Conservation (phyloP, 495 filamentous ascomycete species). For the Hyphodiscus hymeniophilus region DNA sequence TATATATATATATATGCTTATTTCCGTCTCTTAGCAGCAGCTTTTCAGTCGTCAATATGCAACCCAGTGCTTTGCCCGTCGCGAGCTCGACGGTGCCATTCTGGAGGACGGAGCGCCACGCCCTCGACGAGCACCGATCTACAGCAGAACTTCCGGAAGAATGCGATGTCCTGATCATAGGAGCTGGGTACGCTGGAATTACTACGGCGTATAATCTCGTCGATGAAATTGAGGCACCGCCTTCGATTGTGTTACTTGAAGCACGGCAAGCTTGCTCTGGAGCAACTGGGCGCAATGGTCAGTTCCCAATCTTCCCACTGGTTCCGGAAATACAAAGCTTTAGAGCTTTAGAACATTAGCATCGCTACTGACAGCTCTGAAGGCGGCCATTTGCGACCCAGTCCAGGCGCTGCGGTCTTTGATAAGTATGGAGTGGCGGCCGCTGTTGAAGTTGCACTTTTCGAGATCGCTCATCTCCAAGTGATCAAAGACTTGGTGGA, state of each 20-base stretch:
- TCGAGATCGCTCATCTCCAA: conserved; percentile 4
- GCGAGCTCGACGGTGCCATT: conserved; percentile 27
- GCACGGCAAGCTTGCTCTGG: conserved; percentile 46
- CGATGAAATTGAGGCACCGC: background rate
- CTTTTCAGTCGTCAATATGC: too few species aligned
- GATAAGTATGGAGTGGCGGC: background rate
- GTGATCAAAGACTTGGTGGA: conserved; percentile 7
- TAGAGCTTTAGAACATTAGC: too few species aligned
- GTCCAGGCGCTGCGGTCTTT: background rate
- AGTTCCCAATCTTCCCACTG: too few species aligned
- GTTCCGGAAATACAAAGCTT: too few species aligned
- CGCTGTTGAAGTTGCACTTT: conserved; percentile 7
- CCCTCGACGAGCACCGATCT: conserved; percentile 29
- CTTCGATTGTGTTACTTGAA: conserved; percentile 42
- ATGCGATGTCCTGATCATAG: conserved; percentile 30
- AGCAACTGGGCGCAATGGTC: conserved; percentile 50
- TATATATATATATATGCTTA: too few species aligned
- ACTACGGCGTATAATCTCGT: conserved; percentile 24
- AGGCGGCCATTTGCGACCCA: conserved; percentile 7
- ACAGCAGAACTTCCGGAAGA: conserved; percentile 26
- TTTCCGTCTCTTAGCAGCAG: too few species aligned
- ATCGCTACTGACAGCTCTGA: too few species aligned
- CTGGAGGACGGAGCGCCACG: conserved; percentile 31
- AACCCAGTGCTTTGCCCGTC: conserved; percentile 15
- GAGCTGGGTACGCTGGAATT: conserved; percentile 28